Evolutionary conservation across 306 rosid genomes (phyloP).

Genomic region (Prosopis cineraria): DNA sequence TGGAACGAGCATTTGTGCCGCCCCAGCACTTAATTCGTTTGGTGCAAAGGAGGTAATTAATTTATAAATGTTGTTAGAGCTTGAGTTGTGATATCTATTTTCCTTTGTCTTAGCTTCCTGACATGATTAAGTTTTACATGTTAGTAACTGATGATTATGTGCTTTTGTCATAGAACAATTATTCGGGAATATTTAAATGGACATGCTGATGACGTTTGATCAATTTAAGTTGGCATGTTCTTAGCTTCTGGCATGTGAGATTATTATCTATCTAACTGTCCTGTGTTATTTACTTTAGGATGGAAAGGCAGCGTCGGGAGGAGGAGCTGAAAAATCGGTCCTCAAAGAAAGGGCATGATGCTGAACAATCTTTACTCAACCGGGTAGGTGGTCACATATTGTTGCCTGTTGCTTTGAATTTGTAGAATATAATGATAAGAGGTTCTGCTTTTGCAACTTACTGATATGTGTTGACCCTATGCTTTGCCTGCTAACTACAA

Average conservation of each 20-base stretch:
- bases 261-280: constrained; percentile 3
- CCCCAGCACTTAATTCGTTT: constrained; percentile 97
- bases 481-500: constrained; percentile 20
- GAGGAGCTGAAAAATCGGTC: constrained; percentile 81
- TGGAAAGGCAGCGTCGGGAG: constrained; percentile 98
- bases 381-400: constrained; percentile 58
- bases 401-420: not conserved
- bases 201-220: not conserved
- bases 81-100: not conserved
- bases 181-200: not conserved
- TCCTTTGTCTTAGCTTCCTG: not conserved
- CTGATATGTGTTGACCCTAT: not conserved
- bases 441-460: constrained; percentile 1
- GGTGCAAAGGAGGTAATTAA: constrained; percentile 92
- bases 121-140: not conserved
- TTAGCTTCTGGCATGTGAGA: not conserved
- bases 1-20: constrained; percentile 99
- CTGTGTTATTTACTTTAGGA: constrained; percentile 50
- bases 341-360: constrained; percentile 79
- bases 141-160: not conserved
- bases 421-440: not conserved
- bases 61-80: not conserved
- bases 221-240: not conserved
- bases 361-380: constrained; percentile 72
- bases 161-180: not conserved